Evolutionary conservation across 805 yeast genomes (phyloP).

Genomic region (Candida namnaoensis): DNA sequence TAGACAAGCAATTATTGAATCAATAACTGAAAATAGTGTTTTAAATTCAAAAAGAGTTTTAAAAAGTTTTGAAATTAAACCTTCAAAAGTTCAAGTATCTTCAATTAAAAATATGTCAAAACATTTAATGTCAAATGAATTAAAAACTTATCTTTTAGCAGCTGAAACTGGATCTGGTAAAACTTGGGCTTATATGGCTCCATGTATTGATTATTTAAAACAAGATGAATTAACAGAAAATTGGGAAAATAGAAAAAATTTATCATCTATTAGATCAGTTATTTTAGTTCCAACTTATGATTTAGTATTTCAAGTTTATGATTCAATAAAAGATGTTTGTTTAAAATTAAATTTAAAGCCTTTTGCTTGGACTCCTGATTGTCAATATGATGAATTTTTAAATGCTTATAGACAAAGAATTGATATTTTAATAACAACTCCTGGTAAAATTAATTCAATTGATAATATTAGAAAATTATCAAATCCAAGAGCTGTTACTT

Average conservation of each 20-base stretch:
- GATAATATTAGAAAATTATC: constrained; percentile 23
- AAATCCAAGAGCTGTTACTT: constrained; percentile 28
- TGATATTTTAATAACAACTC: constrained; percentile 82
- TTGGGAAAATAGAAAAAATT: constrained; percentile 24
- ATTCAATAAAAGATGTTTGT: constrained; percentile 24
- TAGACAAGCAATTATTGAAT: constrained; percentile 46
- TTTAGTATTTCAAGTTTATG: constrained; percentile 70
- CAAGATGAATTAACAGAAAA: constrained; percentile 34
- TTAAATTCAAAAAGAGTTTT: constrained; percentile 15
- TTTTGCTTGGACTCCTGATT: constrained; percentile 56
- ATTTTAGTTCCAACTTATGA: constrained; percentile 89
- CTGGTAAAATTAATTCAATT: constrained; percentile 52
- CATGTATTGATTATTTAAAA: constrained; percentile 60
- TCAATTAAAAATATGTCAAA: constrained; percentile 38
- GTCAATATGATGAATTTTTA: constrained; percentile 43
- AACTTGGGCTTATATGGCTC: constrained; percentile 84
- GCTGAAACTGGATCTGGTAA: constrained; percentile 98
- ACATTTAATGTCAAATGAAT: constrained; percentile 24
- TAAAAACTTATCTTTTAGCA: constrained; percentile 70
- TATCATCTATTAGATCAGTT: constrained; percentile 52
- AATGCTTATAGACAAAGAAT: constrained; percentile 41
- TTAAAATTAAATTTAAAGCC: constrained; percentile 32
- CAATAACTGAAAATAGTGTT: constrained; percentile 40
- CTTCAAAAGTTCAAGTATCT: constrained; percentile 81
- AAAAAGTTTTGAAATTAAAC: constrained; percentile 19